Base-by-base conservation (phyloP, 352 stramenopile genomes). In the Thalassiosira hispida region DNA sequence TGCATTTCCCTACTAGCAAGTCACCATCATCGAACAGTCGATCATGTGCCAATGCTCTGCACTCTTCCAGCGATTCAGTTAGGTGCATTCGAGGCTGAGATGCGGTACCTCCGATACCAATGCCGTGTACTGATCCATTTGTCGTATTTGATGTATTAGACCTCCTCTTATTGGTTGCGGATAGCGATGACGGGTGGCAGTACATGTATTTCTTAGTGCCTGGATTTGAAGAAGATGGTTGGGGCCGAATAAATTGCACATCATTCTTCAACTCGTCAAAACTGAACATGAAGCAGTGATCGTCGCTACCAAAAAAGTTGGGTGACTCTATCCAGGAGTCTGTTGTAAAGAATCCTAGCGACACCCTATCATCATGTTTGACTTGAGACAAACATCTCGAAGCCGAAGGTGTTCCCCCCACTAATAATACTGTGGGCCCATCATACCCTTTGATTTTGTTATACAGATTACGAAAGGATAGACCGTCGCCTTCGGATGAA, bases 271-370 rank as follows among this genome's bases (percentile, higher is more conserved):
- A 3, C 31, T 38, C 47, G 55, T 86, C 38, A 0, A 86, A 65
- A n/a, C 63, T 49, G 42, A 86, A 89, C n/a, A 89, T 65, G 61
- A 89, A 89, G 46, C 82, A 84, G 47, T 81, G 33, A 42, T 75
- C 73, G 46, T 74, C 42, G 2, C 33, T 46, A 7, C 76, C 80
- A 67, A 72, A 84, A 38, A 63, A 81, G 16, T 70, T 38, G 23
- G 44, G 20, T 1, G 69, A 81, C 55, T 85, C 71, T 23, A 65
- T 73, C 83, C 83, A 90, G 5, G 72, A 63, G 8, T 79, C 73
- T 16, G 70, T 79, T 0, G 76, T 85, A 44, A 81, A 87, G 55
- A 86, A 87, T n/a, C 79, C 83, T 46, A 90, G 64, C 16, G 62
- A 74, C 8, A 78, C 77, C 7, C 42, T 75, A 23, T 47, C 25